Percentiles rank a stretch among this genome's conserved stretches.
phyloP scores from a whole-genome alignment of 371 early-diverging fungal genomes.

The Umbelopsis sp. region DNA sequence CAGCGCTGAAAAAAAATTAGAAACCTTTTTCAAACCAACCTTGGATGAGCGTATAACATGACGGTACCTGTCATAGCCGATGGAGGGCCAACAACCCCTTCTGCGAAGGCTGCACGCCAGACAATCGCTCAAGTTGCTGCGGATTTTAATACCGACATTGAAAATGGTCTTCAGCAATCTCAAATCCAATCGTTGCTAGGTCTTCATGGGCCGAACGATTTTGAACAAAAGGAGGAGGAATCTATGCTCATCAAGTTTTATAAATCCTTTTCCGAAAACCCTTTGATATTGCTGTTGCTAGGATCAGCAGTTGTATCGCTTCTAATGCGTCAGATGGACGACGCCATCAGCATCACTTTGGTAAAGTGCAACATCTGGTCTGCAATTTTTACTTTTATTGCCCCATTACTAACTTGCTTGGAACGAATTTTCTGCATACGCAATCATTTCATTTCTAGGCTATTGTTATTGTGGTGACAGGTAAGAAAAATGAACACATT shows the following conservation, averaged over 20 bases:
- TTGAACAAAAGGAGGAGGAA: slow-evolving; percentile 51
- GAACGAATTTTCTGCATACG: not conserved
- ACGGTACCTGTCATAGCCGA: slow-evolving; percentile 17
- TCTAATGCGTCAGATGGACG: slow-evolving; percentile 87
- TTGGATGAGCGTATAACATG: slow-evolving; percentile 6
- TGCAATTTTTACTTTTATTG: slow-evolving; percentile 28
- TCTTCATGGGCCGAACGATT: slow-evolving; percentile 62
- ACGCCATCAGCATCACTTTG: slow-evolving; percentile 93
- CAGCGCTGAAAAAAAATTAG: not conserved
- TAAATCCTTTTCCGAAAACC: slow-evolving; percentile 62
- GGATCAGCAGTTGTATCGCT: slow-evolving; percentile 87
- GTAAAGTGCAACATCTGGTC: slow-evolving; percentile 42
- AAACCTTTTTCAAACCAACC: not conserved
- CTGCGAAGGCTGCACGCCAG: slow-evolving; percentile 65
- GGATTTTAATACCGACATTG: slow-evolving; percentile 55
- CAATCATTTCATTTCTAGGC: slow-evolving; percentile 52
- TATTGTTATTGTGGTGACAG: slow-evolving; percentile 85
- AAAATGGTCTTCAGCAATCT: slow-evolving; percentile 53
- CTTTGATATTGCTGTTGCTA: slow-evolving; percentile 85
- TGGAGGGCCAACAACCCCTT: slow-evolving; percentile 48
- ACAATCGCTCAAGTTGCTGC: slow-evolving; percentile 54
- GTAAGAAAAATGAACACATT: slow-evolving; percentile 40
- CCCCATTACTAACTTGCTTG: not conserved
- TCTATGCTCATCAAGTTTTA: slow-evolving; percentile 45
- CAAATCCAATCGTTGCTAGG: slow-evolving; percentile 59